Base-by-base conservation (phyloP, 306 rosid species). In the Quercus dentata region DNA sequence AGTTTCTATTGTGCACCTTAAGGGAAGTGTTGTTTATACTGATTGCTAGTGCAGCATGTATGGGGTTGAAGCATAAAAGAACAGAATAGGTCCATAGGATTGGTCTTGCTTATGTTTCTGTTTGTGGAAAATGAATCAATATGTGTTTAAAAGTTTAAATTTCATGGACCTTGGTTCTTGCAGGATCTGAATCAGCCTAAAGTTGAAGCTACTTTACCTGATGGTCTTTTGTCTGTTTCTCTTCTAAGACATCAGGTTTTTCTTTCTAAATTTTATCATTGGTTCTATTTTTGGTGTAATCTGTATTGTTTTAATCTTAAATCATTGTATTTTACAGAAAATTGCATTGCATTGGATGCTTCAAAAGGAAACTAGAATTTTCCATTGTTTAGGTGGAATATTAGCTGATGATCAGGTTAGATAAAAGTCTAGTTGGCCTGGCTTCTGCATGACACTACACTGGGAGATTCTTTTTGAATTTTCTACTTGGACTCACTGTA, bases 271-370 rank as follows among this genome's bases (percentile, higher is more conserved):
- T 76, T 59, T 59, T 71, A 15, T 62, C 19, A 44, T 75, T 75
- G 38, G 4, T 73, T 73, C 31, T 58, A 52, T 73, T 46, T 56
- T 63, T 55, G 67, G 75, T 75, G 49, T 23, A 49, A 46, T 62
- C 76, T 27, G 72, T 76, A 10, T 79, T 59, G 55, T 71, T 76
- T 65, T 59, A 33, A 73, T 67, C 75, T 74, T 63, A 52, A 71
- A 77, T 76, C 49, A 69, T 71, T 77, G 63, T 79, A 56, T 85
- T 35, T 83, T 77, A 55, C 92, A 95, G 99, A 95, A 90, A 90
- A 93, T 93, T 79, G 99, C 99, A 71, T 86, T 95, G 90, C 92
- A 79, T 95, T 95, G 99, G 98, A 93, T 93, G 98, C 87, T 93
- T 79, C 97, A 90, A 87, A 95, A 92, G 89, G 99, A 95, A 88